Percentiles rank a stretch among this genome's conserved stretches.
These are phyloP conservation scores for Claviceps monticola DNA, from an alignment of 2,329 filamentous ascomycete species.

Conservation along the genomic window DNA sequence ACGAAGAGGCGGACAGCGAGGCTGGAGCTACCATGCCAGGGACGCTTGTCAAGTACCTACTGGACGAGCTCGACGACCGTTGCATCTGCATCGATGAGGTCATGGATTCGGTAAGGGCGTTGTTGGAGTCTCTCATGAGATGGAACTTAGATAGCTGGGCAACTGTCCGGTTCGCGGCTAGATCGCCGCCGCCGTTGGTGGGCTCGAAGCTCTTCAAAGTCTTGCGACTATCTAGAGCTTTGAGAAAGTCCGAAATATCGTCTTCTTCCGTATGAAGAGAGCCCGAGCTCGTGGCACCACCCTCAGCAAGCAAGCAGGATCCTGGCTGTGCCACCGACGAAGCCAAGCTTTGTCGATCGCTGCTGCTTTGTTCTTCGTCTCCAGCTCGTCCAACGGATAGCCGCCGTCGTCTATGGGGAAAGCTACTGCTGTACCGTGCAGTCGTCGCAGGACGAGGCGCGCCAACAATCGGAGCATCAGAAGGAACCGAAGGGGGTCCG, in stretches of 20 bases:
- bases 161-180: conserved; percentile 59
- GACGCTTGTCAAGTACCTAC: conserved; percentile 43
- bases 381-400: conserved; percentile 56
- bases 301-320: conserved; percentile 64
- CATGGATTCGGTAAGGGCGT: conserved; percentile 82
- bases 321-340: conserved; percentile 60
- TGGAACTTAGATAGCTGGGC: conserved; percentile 77
- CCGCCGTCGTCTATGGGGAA: conserved; percentile 69
- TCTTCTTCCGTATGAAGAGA: conserved; percentile 68
- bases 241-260: conserved; percentile 86
- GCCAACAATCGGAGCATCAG: conserved; percentile 50
- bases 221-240: conserved; percentile 75
- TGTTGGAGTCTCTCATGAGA: conserved; percentile 78
- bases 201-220: conserved; percentile 69
- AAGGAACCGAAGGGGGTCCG: conserved; percentile 45
- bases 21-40: conserved; percentile 57
- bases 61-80: conserved; percentile 63
- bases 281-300: conserved; percentile 50
- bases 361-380: conserved; percentile 65
- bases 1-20: conserved; percentile 73
- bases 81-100: conserved; percentile 78
- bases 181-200: conserved; percentile 51
- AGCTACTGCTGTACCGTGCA: conserved; percentile 87
- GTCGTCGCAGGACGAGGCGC: conserved; percentile 68
- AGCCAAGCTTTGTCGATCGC: conserved; percentile 62